phyloP scores from a whole-genome alignment of 352 stramenopile species.

The Globisporangium perplexum region DNA sequence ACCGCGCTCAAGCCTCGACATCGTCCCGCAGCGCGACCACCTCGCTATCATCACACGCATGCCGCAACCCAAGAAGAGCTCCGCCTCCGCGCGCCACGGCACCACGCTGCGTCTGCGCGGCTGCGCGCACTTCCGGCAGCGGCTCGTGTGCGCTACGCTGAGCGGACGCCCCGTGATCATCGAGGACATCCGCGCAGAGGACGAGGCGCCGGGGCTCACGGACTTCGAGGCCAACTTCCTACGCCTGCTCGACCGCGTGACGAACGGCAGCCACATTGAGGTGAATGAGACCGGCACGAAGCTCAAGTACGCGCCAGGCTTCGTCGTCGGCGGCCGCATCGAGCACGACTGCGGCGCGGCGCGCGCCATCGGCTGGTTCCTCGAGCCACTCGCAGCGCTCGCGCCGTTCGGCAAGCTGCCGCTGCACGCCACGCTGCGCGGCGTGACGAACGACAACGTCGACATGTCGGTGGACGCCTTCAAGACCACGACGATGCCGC shows the following conservation, averaged over 20 bases:
- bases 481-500: constrained; percentile 91
- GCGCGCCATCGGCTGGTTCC: constrained; percentile 96
- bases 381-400: constrained; percentile 96
- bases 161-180: constrained; percentile 92
- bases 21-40: too few species aligned
- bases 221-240: constrained; percentile 97
- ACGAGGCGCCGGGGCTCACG: constrained; percentile 92
- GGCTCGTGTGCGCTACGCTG: constrained; percentile 90
- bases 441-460: constrained; percentile 94
- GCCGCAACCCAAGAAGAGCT: constrained; percentile 16
- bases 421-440: constrained; percentile 91
- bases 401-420: constrained; percentile 97
- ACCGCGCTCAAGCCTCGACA: too few species aligned
- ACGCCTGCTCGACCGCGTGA: constrained; percentile 94
- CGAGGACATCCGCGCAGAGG: constrained; percentile 93
- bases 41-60: neutral
- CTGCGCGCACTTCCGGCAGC: constrained; percentile 92
- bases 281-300: constrained; percentile 99
- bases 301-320: constrained; percentile 94
- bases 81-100: constrained; percentile 28
- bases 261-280: constrained; percentile 97
- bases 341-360: constrained; percentile 93
- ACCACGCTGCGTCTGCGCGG: constrained; percentile 58
- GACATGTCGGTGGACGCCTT: constrained; percentile 94
- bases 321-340: constrained; percentile 93